Evolutionary conservation across 1,284 basidiomycete species (phyloP), one percentile per base, ranked within the genome.

Genomic region (Exobasidium rhododendri): DNA sequence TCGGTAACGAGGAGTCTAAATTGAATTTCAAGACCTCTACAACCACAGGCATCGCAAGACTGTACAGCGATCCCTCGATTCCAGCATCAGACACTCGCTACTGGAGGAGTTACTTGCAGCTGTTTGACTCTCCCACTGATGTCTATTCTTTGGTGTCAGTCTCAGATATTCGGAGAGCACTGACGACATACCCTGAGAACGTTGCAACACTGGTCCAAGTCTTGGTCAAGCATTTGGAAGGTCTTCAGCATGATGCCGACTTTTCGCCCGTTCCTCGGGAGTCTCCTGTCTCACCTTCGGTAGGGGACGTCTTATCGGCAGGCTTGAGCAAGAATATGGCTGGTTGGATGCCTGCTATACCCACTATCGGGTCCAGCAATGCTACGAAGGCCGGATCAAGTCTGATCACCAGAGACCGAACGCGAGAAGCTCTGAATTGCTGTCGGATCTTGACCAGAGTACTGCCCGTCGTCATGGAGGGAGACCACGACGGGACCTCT

Each of bases 391-490:
- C 17, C 20, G 28, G 22, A 17, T 20, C 26, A 22, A 32, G 63
- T 6, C 44, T 64, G 29, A 64, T 44, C 35, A 50, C 58, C 14
- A 65, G 75, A 10, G 68, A 78, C 46, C 56, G 76, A 2, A 50
- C 57, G 1, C 70, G 61, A 44, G 75, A 79, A 58, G 74, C 67
- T 4, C 65, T 79, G 31, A 79, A 79, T 46, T 75, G 73, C 59
- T 55, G 68, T 49, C 58, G 77, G 3, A 69, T 79, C 24, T 64
- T 79, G 4, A 70, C 74, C 4, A 64, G 77, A 6, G 61, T 74
- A 1, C 30, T 79, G 20, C 76, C 77, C 1, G 65, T 73, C 3
- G 55, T 79, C 3, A 58, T 67, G 58, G 65, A 67, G 46, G 58
- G 40, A 26, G 30, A 62, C n/a, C 56, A 62, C 29, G 47, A 62